phyloP scores from a whole-genome alignment of 2,329 filamentous ascomycete genomes.

The Colletotrichum chrysophilum region DNA sequence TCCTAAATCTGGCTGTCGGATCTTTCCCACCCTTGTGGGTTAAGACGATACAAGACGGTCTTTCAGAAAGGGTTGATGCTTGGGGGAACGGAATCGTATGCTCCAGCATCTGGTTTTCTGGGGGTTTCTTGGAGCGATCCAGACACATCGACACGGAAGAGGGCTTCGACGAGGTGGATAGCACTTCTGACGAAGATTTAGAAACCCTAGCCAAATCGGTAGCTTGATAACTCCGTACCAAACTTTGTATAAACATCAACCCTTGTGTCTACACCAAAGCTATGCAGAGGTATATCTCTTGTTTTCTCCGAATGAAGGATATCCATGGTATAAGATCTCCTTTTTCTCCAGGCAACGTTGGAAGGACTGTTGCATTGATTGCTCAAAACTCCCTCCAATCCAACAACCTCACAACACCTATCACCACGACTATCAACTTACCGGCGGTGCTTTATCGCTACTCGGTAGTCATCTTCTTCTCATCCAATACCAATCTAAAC shows the following conservation, averaged over 20 bases:
- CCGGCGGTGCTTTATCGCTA: neutral
- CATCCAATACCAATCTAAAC: neutral
- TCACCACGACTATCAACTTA: neutral
- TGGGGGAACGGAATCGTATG: neutral
- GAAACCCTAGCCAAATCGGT: neutral
- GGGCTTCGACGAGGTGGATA: neutral
- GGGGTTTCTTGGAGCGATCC: neutral
- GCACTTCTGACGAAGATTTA: neutral
- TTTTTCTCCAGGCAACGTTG: neutral
- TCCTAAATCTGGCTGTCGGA: neutral
- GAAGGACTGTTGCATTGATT: neutral
- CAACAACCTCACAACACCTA: neutral
- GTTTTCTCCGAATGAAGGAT: accelerated
- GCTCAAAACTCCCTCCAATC: neutral
- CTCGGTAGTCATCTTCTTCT: neutral
- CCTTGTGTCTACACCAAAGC: neutral
- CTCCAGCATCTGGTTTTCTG: neutral
- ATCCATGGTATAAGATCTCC: accelerated
- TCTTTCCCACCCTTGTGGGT: neutral
- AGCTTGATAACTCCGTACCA: neutral
- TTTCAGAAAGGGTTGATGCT: neutral
- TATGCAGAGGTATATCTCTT: accelerated
- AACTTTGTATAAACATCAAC: accelerated
- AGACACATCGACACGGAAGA: neutral
- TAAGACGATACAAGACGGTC: neutral